Evolutionary conservation across 2,329 filamentous ascomycete species (phyloP).

Genomic region (Sarocladium kiliense): DNA sequence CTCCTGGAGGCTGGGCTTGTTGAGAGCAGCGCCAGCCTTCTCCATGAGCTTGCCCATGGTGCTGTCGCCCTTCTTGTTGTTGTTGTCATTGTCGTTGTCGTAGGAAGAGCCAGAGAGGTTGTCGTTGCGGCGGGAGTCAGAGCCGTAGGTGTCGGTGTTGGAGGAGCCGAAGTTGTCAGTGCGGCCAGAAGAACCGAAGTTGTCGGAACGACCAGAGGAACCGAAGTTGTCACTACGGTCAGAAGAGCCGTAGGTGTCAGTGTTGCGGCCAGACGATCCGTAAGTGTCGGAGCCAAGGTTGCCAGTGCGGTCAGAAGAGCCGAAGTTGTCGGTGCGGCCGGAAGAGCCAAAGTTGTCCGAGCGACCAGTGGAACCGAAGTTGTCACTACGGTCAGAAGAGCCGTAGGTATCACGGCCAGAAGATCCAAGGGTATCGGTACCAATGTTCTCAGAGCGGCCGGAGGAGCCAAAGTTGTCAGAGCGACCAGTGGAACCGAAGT

Average conservation of each 20-base stretch:
- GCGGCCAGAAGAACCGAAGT: slow-evolving; percentile 15
- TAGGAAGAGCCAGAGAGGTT: slow-evolving; percentile 12
- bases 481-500: slow-evolving; percentile 4
- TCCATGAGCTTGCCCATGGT: slow-evolving; percentile 53
- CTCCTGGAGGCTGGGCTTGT: slow-evolving; percentile 39
- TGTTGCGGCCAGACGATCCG: slow-evolving; percentile 8
- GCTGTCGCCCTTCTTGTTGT: slow-evolving; percentile 31
- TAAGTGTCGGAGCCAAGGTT: neutral
- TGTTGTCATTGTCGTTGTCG: slow-evolving; percentile 15
- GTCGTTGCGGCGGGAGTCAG: slow-evolving; percentile 13
- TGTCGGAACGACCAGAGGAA: slow-evolving; percentile 12
- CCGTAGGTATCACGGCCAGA: slow-evolving; percentile 9
- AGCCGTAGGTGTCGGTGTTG: slow-evolving; percentile 16
- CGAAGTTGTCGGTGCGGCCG: slow-evolving; percentile 9
- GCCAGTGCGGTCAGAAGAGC: slow-evolving; percentile 12
- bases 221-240: slow-evolving; percentile 7
- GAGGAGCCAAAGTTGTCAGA: neutral
- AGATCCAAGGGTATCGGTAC: slow-evolving; percentile 7
- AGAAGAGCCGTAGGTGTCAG: slow-evolving; percentile 12
- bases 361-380: slow-evolving; percentile 4
- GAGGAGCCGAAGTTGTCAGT: slow-evolving; percentile 13
- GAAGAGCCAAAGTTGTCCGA: neutral
- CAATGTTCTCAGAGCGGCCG: neutral
- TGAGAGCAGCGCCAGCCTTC: slow-evolving; percentile 47
- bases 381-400: slow-evolving; percentile 12